These are phyloP conservation scores for Cordia subcordata DNA, from an alignment of 257 asterid species.

Conservation along the genomic window DNA sequence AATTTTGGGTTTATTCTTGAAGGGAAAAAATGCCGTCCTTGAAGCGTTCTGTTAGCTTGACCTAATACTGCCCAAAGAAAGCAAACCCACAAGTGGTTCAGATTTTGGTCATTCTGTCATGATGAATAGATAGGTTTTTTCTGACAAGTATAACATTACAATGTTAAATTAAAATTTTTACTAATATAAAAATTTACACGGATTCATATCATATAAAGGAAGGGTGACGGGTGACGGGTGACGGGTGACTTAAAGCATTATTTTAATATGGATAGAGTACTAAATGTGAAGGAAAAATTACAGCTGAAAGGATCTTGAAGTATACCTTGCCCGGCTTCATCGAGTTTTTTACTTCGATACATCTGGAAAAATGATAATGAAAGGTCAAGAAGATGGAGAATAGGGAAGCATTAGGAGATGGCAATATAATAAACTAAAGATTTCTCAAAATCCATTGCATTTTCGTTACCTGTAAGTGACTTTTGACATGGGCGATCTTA, in stretches of 20 bases:
- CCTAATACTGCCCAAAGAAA: slow-evolving; percentile 52
- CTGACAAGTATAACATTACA: too few relatives aligned
- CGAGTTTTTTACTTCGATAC: slow-evolving; percentile 88
- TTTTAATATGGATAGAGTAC: too few relatives aligned
- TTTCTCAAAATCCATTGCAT: not conserved
- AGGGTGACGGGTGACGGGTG: too few relatives aligned
- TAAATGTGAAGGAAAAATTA: too few relatives aligned
- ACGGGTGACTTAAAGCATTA: too few relatives aligned
- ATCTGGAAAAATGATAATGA: slow-evolving; percentile 39
- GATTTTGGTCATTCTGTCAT: not conserved
- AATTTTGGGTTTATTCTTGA: slow-evolving; percentile 28
- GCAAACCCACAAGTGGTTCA: not conserved
- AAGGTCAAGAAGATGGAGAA: not conserved
- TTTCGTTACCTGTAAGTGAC: slow-evolving; percentile 85
- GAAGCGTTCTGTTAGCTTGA: slow-evolving; percentile 36
- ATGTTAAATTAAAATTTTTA: too few relatives aligned
- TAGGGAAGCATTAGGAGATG: not conserved
- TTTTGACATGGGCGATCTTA: slow-evolving; percentile 90
- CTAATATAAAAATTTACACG: too few relatives aligned
- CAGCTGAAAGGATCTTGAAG: not conserved
- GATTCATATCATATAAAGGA: too few relatives aligned
- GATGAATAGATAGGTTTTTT: too few relatives aligned
- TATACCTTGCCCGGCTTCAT: slow-evolving; percentile 80
- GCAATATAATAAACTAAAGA: not conserved
- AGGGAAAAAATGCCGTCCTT: slow-evolving; percentile 38